These are phyloP conservation scores for Deuterostichococcus epilithicus DNA, from an alignment of 139 green algal genomes.

Conservation along the genomic window DNA sequence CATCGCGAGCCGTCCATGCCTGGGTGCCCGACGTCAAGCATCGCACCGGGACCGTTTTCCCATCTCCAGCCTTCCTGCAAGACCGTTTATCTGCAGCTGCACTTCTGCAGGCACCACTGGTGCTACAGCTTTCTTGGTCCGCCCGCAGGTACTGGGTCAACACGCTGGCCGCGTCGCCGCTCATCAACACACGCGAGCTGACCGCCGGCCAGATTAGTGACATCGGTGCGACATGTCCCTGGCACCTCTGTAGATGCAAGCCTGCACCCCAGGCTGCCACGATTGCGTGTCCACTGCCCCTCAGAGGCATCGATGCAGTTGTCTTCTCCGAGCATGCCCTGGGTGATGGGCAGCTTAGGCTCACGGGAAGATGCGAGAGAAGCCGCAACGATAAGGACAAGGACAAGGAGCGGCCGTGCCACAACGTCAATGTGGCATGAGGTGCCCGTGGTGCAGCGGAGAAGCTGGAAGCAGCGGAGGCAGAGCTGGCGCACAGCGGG, in stretches of 20 bases:
- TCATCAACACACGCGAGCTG: conserved; percentile 75
- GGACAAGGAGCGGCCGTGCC: too few species aligned
- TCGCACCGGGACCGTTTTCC: background rate
- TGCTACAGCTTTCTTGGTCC: too few species aligned
- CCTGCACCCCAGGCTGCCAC: background rate
- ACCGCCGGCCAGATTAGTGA: conserved; percentile 79
- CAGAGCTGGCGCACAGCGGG: conserved; percentile 30
- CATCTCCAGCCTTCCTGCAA: background rate
- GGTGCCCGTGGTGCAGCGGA: conserved; percentile 51
- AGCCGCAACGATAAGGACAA: too few species aligned
- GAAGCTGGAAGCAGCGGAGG: conserved; percentile 87
- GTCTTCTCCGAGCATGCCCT: background rate
- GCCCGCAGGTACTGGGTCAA: conserved; percentile 79
- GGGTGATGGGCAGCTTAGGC: background rate
- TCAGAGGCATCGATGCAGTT: background rate
- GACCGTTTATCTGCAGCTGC: too few species aligned
- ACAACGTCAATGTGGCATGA: too few species aligned
- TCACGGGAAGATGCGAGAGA: too few species aligned
- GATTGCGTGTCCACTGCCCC: background rate
- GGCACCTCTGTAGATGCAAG: background rate
- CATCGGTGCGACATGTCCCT: conserved; percentile 44
- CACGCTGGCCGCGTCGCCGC: conserved; percentile 78
- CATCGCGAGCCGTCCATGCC: too few species aligned
- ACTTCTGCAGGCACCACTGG: too few species aligned
- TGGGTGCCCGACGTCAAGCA: background rate